phyloP scores from a whole-genome alignment of 306 rosid genomes.

The Casuarina equisetifolia region DNA sequence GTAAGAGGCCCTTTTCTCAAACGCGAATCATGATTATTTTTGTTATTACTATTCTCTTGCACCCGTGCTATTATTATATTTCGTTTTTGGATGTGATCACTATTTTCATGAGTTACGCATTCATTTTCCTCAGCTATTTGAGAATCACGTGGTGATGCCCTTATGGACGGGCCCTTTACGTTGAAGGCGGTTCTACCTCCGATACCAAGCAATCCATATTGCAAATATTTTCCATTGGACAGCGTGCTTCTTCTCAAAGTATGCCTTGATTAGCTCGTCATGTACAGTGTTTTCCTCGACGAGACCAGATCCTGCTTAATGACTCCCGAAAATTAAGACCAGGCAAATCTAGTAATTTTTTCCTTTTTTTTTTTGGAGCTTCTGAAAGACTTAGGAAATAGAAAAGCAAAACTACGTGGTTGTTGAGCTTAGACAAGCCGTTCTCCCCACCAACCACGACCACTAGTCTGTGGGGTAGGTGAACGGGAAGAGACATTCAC shows the following conservation, averaged over 20 bases:
- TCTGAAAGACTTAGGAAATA: background rate
- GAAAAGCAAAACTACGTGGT: background rate
- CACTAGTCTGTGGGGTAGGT: conserved; percentile 22
- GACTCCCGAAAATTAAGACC: background rate
- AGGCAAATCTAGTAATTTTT: background rate
- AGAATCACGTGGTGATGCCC: no score
- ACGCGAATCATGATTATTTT: no score
- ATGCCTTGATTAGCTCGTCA: no score
- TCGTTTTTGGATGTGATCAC: no score
- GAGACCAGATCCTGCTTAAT: background rate
- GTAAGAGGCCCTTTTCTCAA: no score
- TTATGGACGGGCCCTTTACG: no score
- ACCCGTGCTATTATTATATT: background rate
- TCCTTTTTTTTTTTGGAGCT: background rate
- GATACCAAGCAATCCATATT: no score
- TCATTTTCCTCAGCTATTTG: no score
- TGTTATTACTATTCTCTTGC: background rate
- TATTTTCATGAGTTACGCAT: no score
- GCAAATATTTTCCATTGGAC: no score
- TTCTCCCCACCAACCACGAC: conserved; percentile 22
- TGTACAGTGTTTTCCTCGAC: background rate
- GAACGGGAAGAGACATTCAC: conserved; percentile 6
- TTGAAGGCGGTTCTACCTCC: no score
- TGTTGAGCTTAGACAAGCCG: conserved; percentile 11
- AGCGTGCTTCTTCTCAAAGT: background rate